Evolutionary conservation across 768 basidiomycete species (phyloP).

Genomic region (Mycena belliarum): DNA sequence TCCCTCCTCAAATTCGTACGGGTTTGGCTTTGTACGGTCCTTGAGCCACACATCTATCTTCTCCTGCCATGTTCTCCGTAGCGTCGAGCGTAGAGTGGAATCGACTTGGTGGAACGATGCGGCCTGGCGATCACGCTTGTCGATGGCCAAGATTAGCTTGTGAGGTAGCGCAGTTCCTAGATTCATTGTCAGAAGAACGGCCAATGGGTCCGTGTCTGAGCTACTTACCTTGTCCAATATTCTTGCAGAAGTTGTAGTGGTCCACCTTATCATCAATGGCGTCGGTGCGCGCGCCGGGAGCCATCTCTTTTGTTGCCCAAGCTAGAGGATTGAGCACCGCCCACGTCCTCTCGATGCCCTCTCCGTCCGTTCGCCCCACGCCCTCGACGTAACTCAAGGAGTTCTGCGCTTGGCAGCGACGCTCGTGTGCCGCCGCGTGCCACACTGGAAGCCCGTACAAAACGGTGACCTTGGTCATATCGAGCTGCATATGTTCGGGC

Average conservation of each 20-base stretch:
- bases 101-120: not conserved
- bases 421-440: not conserved
- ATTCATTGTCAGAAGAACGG: not conserved
- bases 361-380: not conserved
- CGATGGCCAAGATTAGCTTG: not conserved
- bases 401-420: not conserved
- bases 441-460: not conserved
- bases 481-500: not conserved
- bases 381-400: not conserved
- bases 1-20: not conserved
- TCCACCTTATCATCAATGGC: constrained; percentile 29
- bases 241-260: constrained; percentile 18
- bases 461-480: not conserved
- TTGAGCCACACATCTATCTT: not conserved
- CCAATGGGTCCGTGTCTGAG: too few relatives aligned
- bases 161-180: not conserved
- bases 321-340: not conserved
- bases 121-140: not conserved
- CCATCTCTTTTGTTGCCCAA: constrained; percentile 32
- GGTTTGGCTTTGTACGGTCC: constrained; percentile 4
- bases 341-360: constrained; percentile 23
- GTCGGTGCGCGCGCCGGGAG: constrained; percentile 22
- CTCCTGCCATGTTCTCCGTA: constrained; percentile 1
- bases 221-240: not conserved
- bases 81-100: not conserved